These are phyloP conservation scores for Candida frijolesensis DNA, from an alignment of 1,139 yeast genomes.

Conservation along the genomic window DNA sequence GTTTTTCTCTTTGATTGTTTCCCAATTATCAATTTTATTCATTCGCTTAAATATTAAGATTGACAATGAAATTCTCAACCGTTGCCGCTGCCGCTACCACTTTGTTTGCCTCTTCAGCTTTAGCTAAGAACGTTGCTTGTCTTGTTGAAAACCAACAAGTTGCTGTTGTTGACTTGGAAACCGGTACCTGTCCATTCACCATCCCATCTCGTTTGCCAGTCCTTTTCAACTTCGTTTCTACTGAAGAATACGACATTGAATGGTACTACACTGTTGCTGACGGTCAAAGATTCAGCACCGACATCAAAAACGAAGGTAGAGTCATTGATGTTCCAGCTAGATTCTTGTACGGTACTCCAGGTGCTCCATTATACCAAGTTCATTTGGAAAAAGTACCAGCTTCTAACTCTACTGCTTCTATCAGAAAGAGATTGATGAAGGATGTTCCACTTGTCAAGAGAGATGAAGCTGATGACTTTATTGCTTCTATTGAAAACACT, in stretches of 20 bases:
- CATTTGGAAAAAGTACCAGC: conserved; percentile 31
- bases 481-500: conserved; percentile 27
- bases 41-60: conserved; percentile 6
- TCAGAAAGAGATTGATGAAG: conserved; percentile 42
- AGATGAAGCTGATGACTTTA: conserved; percentile 36
- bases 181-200: conserved; percentile 45
- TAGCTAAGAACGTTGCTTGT: conserved; percentile 41
- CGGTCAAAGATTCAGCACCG: conserved; percentile 32
- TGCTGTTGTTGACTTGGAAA: conserved; percentile 42
- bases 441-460: conserved; percentile 23
- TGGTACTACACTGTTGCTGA: conserved; percentile 38
- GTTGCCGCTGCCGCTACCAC: conserved; percentile 17
- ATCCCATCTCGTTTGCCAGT: conserved; percentile 33
- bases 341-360: conserved; percentile 25
- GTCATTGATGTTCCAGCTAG: conserved; percentile 36
- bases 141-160: conserved; percentile 34
- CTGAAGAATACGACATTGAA: conserved; percentile 37
- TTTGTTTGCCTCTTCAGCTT: conserved; percentile 24
- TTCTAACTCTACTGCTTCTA: conserved; percentile 44
- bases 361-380: conserved; percentile 33
- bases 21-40: neutral
- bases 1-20: neutral
- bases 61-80: conserved; percentile 15
- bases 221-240: conserved; percentile 27
- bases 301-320: conserved; percentile 41